Evolutionary conservation across 2,329 filamentous ascomycete genomes (phyloP), one percentile per base, ranked within the genome.

Genomic region (Chrysoporthe deuterocubensis): DNA sequence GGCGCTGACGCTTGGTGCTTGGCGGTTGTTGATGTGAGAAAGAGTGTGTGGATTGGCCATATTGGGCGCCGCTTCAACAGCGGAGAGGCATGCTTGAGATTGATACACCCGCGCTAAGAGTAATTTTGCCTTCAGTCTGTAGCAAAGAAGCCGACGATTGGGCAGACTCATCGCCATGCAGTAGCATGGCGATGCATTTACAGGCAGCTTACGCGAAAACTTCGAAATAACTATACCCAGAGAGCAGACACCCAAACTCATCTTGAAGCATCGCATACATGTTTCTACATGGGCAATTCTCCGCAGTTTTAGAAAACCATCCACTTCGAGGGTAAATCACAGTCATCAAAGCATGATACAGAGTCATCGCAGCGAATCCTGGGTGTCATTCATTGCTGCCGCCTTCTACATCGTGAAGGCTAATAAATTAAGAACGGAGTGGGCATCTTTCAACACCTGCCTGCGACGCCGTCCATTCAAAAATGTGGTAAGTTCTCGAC

Each of bases 1-100:
- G 1, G 89, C 89, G 21, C 78, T 91, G 75, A 76, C 91, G 76
- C 81, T 91, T 72, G 89, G 89, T 89, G 88, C 89, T 71, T 91
- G 89, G 89, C 83, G 89, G 73, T 77, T 91, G 77, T 83, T 91
- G 74, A 90, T 90, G 88, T 91, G 77, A 76, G 66, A n/a, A 21
- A 57, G 9, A 57, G 21, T 16, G 13, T 63, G 44, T 21, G 57
- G 46, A 5, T 2, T 13, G 59, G 40, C 34, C n/a, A 11, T 1
- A 26, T 16, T 5, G 7, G 14, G 26, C n/a, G 16, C 5, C 16
- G 7, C 48, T 11, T 13, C 9, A 21, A 54, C 4, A 6, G 3
- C 50, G 4, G 21, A 32, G 26, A 32, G 50, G 50, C 50, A 52
- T 32, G 26, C 26, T 54, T 34, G 50, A 16, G 50, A 2, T 32